Evolutionary conservation across 495 filamentous ascomycete genomes (phyloP), one percentile per base, ranked within the genome.

Genomic region (Daldinia vernicosa): DNA sequence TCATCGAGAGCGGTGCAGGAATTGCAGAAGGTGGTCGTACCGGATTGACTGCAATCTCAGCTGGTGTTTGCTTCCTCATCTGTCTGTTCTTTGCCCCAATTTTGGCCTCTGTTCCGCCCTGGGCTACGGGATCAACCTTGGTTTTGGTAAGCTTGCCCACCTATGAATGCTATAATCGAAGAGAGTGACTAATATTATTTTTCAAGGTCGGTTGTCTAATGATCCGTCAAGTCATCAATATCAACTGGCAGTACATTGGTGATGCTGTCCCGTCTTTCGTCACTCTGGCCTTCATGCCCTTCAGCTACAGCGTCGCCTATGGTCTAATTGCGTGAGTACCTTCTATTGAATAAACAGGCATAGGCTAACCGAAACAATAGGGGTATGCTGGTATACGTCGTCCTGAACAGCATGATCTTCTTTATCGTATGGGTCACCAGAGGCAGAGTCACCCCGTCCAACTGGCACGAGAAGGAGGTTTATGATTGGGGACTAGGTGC

Each of bases 41-140:
- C 0, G 92, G 92, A 7, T 80, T 95, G 19, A 94, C 92, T 6
- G 90, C 92, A 2, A 89, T 92, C 63, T 84, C 87, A 39, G 88
- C 91, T 0, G 92, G 92, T 4, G 54, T 90, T 55, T 92, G 89
- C 74, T 95, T 95, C 81, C 87, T 95, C 67, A 82, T 92, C 70
- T 85, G 90, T 26, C 82, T 94, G 32, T 94, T 95, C 84, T 93
- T 95, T 75, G 91, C 92, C 0, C 92, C 92, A 0, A 90, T 95
- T 28, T 91, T 94, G 67, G 91, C 92, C 30, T 92, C 89, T 1
- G 93, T 94, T 52, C 92, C 92, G 1, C 90, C 92, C 0, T 95
- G 91, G 91, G 92, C 92, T 5, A 94, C 92, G 0, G 92, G 92
- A 14, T 89, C 89, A 70, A 94, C 92, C 0, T 84, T 95, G 12